These are phyloP conservation scores for Dryas drummondii DNA, from an alignment of 306 rosid species.

Conservation along the genomic window DNA sequence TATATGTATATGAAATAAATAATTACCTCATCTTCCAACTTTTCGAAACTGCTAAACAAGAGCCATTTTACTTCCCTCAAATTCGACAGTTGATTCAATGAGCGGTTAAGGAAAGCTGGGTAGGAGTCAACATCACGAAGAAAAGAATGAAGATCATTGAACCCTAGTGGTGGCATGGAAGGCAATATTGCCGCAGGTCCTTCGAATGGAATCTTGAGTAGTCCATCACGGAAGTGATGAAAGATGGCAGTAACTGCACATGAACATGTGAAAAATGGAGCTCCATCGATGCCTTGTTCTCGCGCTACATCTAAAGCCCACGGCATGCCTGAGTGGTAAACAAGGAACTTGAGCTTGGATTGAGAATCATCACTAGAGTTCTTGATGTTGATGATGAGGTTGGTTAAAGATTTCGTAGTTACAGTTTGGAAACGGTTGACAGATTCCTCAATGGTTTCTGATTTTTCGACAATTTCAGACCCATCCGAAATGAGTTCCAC, in stretches of 20 bases:
- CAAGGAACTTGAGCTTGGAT: slow-evolving; percentile 33
- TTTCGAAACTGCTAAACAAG: slow-evolving; percentile 1
- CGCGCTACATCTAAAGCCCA: slow-evolving; percentile 56
- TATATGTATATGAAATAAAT: no score
- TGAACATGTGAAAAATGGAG: slow-evolving; percentile 53
- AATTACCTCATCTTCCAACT: slow-evolving; percentile 20
- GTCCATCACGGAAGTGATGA: slow-evolving; percentile 35
- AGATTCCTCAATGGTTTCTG: background rate
- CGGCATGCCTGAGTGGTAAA: slow-evolving; percentile 38
- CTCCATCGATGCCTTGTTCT: slow-evolving; percentile 39
- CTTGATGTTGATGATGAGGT: background rate
- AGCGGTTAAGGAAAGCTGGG: background rate
- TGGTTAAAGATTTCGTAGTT: background rate
- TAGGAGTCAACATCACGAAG: background rate
- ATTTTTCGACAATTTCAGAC: background rate
- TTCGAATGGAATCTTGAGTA: slow-evolving; percentile 35
- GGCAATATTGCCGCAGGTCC: background rate
- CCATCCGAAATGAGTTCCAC: slow-evolving; percentile 5
- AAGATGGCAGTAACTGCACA: slow-evolving; percentile 38
- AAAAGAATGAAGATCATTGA: background rate
- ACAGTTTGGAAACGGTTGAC: background rate
- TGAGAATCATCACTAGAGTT: background rate
- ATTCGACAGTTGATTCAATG: slow-evolving; percentile 10
- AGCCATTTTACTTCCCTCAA: slow-evolving; percentile 10
- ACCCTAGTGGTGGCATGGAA: background rate